Percentiles rank a stretch among this genome's conserved stretches.
phyloP scores from a whole-genome alignment of 2,329 filamentous ascomycete species.

The Diaporthe sp. region DNA sequence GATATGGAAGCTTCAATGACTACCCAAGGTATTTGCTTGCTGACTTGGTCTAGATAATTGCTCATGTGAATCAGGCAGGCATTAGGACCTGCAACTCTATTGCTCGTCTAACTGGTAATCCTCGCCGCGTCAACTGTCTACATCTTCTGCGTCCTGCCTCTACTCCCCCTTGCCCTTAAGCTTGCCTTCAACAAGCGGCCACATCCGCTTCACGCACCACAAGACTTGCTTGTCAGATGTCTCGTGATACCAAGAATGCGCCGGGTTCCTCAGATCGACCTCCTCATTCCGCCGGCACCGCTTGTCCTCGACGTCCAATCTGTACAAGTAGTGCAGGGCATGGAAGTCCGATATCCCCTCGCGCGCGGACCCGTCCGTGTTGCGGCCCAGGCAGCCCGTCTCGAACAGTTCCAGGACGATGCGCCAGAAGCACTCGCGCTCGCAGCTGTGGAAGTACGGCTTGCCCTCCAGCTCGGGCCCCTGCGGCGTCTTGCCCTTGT shows the following conservation, averaged over 20 bases:
- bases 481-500: not conserved
- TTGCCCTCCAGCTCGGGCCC: not conserved
- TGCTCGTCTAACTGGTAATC: not conserved
- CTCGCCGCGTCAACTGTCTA: not conserved
- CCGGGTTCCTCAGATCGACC: slow-evolving; percentile 22
- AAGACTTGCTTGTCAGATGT: slow-evolving; percentile 27
- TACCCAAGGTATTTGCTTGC: slow-evolving; percentile 24
- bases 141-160: not conserved
- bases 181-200: slow-evolving; percentile 26
- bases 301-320: slow-evolving; percentile 34
- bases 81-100: not conserved
- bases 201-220: slow-evolving; percentile 27
- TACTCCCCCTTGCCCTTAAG: not conserved
- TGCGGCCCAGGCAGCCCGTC: slow-evolving; percentile 19
- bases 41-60: slow-evolving; percentile 13
- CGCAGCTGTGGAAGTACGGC: slow-evolving; percentile 28
- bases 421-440: slow-evolving; percentile 33
- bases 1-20: slow-evolving; percentile 16
- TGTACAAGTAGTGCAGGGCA: slow-evolving; percentile 35
- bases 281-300: slow-evolving; percentile 24
- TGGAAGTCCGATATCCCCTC: slow-evolving; percentile 28
- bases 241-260: slow-evolving; percentile 35
- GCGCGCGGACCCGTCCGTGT: slow-evolving; percentile 20
- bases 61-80: not conserved
- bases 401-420: slow-evolving; percentile 32